These are phyloP conservation scores for Pseudogymnoascus sp. DNA, from an alignment of 2,329 filamentous ascomycete genomes.

Conservation along the genomic window DNA sequence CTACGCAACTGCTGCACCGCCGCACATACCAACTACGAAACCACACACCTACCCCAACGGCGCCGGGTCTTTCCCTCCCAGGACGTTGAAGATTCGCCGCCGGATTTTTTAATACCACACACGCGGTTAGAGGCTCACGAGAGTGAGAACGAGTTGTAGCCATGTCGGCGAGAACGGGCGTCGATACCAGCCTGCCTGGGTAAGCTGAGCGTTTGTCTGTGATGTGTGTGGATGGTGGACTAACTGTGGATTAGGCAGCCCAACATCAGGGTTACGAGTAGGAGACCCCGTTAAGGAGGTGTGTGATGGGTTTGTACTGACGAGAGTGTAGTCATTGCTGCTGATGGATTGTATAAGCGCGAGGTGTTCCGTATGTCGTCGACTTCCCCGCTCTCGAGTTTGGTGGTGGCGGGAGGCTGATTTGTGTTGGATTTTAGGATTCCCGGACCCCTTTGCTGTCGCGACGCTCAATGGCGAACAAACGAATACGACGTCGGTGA, in stretches of 20 bases:
- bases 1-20: neutral
- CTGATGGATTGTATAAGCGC: conserved; percentile 96
- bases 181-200: conserved; percentile 55
- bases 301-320: conserved; percentile 29
- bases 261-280: conserved; percentile 92
- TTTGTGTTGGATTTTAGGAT: conserved; percentile 48
- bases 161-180: conserved; percentile 30
- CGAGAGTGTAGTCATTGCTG: conserved; percentile 73
- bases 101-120: neutral
- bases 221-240: conserved; percentile 10
- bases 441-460: conserved; percentile 95
- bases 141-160: neutral
- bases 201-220: conserved; percentile 32
- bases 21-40: neutral
- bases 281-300: conserved; percentile 21
- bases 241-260: conserved; percentile 49
- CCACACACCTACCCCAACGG: neutral
- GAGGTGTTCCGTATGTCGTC: conserved; percentile 87
- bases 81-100: neutral
- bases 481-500: conserved; percentile 94
- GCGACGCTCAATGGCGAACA: conserved; percentile 96
- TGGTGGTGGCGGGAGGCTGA: conserved; percentile 24
- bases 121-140: neutral
- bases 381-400: conserved; percentile 11
- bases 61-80: neutral